Evolutionary conservation across 805 yeast species (phyloP), one percentile per base, ranked within the genome.

Genomic region (Metschnikowia baotianmanensis): DNA sequence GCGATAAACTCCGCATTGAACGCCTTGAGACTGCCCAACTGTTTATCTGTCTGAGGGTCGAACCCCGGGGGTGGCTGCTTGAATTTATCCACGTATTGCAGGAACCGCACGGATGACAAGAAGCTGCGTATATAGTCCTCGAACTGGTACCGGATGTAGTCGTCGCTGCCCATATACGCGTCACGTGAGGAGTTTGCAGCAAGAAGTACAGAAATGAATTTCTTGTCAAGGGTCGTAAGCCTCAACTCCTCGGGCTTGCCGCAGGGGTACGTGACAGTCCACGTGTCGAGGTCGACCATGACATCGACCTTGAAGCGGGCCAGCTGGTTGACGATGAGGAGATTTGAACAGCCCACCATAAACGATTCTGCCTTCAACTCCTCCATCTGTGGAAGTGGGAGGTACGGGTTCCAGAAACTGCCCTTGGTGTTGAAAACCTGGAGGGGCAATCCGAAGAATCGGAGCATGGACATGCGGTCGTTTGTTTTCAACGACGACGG

Each of bases 381-480:
- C 38, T 84, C 85, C 41, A 91, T 67, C 57, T 91, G 98, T 60
- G 91, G 99, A 40, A 93, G 67, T 0, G 98, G 95, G n/a, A 90
- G 73, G 63, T 91, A 93, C 2, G 99, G 98, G 51, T 84, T 83
- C 72, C 95, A 90, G 45, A 91, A 73, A 1, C 95, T 89, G 31
- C 95, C 95, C 50, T 78, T 77, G 6, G 74, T 69, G 36, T 88
- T 88, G 62, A 93, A 93, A 1, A 89, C 61, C 52, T 84, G 90
- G 36, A 93, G 67, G 0, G 99, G 99, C 23, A 93, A 69, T 0
- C 98, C 99, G 56, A 88, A 76, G 57, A 87, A 93, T 24, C 77
- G 66, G 28, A 91, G 65, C 58, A 90, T 72, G 0, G 96, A 86
- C 47, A 74, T 72, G 36, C 96, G 67, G 60, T 88, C 90, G 43